These are phyloP conservation scores for Candida ficus DNA, from an alignment of 805 yeast species.

Conservation along the genomic window DNA sequence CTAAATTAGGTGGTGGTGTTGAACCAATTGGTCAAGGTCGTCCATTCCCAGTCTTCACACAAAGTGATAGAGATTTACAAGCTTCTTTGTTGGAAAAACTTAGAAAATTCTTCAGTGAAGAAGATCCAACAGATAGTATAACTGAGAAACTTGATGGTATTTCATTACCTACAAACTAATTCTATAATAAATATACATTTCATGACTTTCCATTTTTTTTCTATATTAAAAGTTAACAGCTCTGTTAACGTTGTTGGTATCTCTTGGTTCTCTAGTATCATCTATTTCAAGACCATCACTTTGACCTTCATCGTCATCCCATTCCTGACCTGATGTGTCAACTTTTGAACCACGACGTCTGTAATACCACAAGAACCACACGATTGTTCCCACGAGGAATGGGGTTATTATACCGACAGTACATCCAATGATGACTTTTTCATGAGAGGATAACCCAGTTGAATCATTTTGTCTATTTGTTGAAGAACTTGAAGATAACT, in stretches of 20 bases:
- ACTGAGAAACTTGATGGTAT: not conserved
- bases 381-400: conserved; percentile 16
- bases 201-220: too few species aligned
- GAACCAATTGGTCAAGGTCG: conserved; percentile 17
- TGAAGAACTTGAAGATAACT: conserved; percentile 16
- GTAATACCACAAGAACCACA: conserved; percentile 13
- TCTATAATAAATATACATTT: not conserved
- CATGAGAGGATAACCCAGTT: conserved; percentile 42
- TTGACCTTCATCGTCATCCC: conserved; percentile 17
- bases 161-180: not conserved
- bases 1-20: conserved; percentile 25
- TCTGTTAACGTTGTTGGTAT: conserved; percentile 18
- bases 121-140: not conserved
- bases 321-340: conserved; percentile 24
- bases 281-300: not conserved
- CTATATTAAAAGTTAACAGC: conserved; percentile 20
- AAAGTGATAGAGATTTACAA: conserved; percentile 25
- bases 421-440: conserved; percentile 59
- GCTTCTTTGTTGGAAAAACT: conserved; percentile 8
- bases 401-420: conserved; percentile 73
- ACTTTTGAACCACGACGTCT: conserved; percentile 13
- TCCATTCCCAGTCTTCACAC: conserved; percentile 19
- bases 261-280: not conserved
- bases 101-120: conserved; percentile 15
- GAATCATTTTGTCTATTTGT: not conserved